Percentiles rank a stretch among this genome's conserved stretches.
Evolutionary conservation across 2,329 filamentous ascomycete genomes (phyloP).

Genomic region (Zymoseptoria crescenta): DNA sequence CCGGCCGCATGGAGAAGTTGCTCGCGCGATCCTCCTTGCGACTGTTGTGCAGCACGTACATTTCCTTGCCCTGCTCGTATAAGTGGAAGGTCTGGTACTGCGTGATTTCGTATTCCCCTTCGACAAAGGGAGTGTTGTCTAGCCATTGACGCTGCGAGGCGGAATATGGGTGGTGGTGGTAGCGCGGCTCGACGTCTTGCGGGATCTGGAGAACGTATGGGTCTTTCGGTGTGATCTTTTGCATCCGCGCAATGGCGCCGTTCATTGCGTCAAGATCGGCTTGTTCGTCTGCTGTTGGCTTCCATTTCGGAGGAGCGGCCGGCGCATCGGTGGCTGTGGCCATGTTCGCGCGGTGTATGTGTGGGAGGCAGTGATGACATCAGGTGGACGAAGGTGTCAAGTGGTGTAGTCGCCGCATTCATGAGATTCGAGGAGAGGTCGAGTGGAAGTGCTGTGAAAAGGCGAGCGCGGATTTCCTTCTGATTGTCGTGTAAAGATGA

Average conservation of each 20-base stretch:
- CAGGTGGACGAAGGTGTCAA: not conserved
- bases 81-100: conserved; percentile 57
- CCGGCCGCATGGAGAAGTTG: conserved; percentile 10
- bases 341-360: conserved; percentile 7
- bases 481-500: not conserved
- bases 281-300: conserved; percentile 19
- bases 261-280: conserved; percentile 35
- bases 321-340: conserved; percentile 10
- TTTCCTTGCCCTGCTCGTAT: conserved; percentile 43
- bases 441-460: not conserved
- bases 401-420: not conserved
- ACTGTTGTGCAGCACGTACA: conserved; percentile 24
- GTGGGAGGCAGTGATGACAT: not conserved
- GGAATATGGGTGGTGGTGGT: conserved; percentile 37
- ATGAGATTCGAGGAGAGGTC: not conserved
- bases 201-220: conserved; percentile 44
- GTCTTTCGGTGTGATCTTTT: conserved; percentile 32
- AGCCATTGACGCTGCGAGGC: conserved; percentile 35
- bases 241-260: conserved; percentile 36
- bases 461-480: not conserved
- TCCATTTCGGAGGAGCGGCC: conserved; percentile 9
- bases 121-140: conserved; percentile 45
- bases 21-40: conserved; percentile 18
- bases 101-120: conserved; percentile 47
- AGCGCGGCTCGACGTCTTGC: conserved; percentile 34